These are phyloP conservation scores for Aspergillus sojae DNA, from an alignment of 2,329 filamentous ascomycete genomes.

Conservation along the genomic window DNA sequence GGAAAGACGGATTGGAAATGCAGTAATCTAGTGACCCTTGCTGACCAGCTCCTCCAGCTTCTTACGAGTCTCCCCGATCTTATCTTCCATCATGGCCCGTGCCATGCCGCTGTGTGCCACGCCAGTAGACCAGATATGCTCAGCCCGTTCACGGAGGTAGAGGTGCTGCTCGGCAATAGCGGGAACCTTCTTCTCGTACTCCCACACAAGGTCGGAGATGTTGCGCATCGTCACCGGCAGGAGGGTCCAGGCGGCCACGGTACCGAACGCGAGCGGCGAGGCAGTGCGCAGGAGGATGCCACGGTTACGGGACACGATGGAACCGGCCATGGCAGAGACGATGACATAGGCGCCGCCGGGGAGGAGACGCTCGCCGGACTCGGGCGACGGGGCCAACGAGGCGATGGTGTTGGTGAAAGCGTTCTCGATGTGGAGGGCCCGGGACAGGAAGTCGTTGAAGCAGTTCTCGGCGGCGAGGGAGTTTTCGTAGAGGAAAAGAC, in stretches of 20 bases:
- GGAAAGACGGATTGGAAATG: conserved; percentile 1
- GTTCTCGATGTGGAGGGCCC: conserved; percentile 81
- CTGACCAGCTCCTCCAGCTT: conserved; percentile 85
- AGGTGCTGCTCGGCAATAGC: conserved; percentile 80
- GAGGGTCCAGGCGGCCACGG: conserved; percentile 80
- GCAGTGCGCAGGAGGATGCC: conserved; percentile 78
- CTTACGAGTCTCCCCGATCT: conserved; percentile 74
- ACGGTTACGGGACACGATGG: conserved; percentile 85
- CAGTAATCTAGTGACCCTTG: conserved; percentile 71
- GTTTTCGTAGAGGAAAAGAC: conserved; percentile 77
- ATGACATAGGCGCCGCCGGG: conserved; percentile 90
- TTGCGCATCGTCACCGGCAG: conserved; percentile 90
- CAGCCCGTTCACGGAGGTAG: conserved; percentile 67
- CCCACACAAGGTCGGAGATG: conserved; percentile 82
- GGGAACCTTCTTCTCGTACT: conserved; percentile 88
- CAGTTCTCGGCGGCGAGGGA: conserved; percentile 75
- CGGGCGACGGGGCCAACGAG: conserved; percentile 80
- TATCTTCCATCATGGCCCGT: conserved; percentile 74
- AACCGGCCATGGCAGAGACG: conserved; percentile 91
- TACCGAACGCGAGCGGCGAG: conserved; percentile 76
- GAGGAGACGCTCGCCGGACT: conserved; percentile 85
- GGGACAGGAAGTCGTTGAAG: conserved; percentile 80
- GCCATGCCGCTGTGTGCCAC: conserved; percentile 73
- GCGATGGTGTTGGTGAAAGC: conserved; percentile 88
- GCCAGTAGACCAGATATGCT: conserved; percentile 71